Base-by-base conservation (phyloP, 768 basidiomycete species). In the Tylopilus sp. region DNA sequence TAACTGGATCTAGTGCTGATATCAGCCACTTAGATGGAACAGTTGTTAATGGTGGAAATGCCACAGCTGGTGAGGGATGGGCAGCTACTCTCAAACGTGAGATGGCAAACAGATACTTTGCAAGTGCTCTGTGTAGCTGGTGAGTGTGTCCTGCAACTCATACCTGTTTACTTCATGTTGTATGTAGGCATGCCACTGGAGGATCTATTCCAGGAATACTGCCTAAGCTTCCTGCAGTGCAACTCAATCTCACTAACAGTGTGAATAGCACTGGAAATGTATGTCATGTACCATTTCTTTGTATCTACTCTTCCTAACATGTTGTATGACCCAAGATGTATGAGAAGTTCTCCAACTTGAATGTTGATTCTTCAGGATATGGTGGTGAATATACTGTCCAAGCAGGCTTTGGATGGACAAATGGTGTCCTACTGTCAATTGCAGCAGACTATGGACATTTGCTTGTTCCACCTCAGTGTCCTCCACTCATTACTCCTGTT, bases 371-470 rank as follows among this genome's bases (percentile, higher is more conserved):
- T 3, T 85, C 87, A 3, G 92, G 91, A 6, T 72, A 74, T 13
- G 92, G 90, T 8, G 92, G 92, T 24, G 92, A 94, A 74, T 96
- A 97, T 61, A 87, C 84, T 3, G 92, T 94, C 4, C 89, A 92
- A 71, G 83, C 80, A 14, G 89, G 90, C 21, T 92, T 92, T 63
- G 89, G 91, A 17, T 94, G 92, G 91, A 92, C 89, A 37, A 92
- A 93, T 61, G 90, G 90, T 19, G 89, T 85, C 10, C 64, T 83
- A 48, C 78, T 92, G 34, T 92, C 87, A 85, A 74, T 87, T 21
- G 84, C 88, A 19, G 81, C 79, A 56, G 78, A 74, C 41, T 90
- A 85, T 61, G 89, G 88, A 0, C 45, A 73, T 2, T 66, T 79
- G 13, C 75, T 93, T 40, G 78, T 75, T 43, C 69, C 76, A 2